These are phyloP conservation scores for Xylariaceae sp. DNA, from an alignment of 2,329 filamentous ascomycete species.

Conservation along the genomic window DNA sequence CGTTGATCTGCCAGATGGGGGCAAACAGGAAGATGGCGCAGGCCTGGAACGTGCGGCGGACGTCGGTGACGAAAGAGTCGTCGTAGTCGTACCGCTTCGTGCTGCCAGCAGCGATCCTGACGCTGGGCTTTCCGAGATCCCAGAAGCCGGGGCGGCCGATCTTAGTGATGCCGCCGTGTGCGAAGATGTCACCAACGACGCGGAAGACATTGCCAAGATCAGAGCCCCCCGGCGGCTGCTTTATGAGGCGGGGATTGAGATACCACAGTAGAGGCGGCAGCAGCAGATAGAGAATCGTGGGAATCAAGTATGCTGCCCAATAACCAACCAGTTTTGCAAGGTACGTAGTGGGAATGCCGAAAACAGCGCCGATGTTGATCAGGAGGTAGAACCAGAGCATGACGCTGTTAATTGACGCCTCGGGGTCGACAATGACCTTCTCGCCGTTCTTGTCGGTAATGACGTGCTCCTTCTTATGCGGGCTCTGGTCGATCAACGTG, in stretches of 20 bases:
- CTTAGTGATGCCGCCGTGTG: constrained; percentile 25
- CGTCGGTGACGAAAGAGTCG: constrained; percentile 60
- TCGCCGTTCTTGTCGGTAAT: constrained; percentile 52
- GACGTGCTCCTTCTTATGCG: constrained; percentile 50
- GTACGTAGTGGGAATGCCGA: constrained; percentile 48
- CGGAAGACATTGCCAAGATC: constrained; percentile 47
- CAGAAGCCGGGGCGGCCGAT: constrained; percentile 42
- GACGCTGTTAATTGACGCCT: constrained; percentile 59
- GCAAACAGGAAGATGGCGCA: constrained; percentile 49
- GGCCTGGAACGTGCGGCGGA: constrained; percentile 50
- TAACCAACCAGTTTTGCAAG: constrained; percentile 47
- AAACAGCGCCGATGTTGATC: constrained; percentile 50
- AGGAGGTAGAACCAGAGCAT: constrained; percentile 60
- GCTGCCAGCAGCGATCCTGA: constrained; percentile 38
- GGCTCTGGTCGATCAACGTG: constrained; percentile 64
- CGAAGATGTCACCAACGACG: constrained; percentile 35
- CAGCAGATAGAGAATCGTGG: constrained; percentile 51
- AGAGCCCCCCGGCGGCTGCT: constrained; percentile 60
- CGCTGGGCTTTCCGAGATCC: constrained; percentile 52
- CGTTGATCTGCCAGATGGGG: constrained; percentile 31
- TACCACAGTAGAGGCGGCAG: constrained; percentile 56
- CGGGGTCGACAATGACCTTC: constrained; percentile 63
- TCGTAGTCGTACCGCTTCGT: constrained; percentile 46
- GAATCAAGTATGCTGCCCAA: constrained; percentile 44
- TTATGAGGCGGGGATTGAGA: constrained; percentile 55